Evolutionary conservation across 306 rosid species (phyloP).

Genomic region (Mimosa pudica): DNA sequence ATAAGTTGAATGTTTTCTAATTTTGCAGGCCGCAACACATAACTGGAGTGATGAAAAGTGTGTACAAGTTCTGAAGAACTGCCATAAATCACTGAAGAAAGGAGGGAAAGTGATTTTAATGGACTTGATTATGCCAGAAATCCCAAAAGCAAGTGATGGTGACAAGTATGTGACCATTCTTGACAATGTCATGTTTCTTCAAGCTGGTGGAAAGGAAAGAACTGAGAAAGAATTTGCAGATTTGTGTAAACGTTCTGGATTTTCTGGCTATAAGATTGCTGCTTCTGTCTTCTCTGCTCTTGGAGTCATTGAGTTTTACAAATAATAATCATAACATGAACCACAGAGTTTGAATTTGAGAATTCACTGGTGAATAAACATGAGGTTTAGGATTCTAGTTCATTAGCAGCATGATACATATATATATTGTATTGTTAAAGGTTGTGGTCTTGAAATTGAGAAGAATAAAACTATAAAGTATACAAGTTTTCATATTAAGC

Average conservation of each 20-base stretch:
- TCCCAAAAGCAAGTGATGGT: constrained; percentile 3
- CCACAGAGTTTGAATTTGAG: background rate
- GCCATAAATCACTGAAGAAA: constrained; percentile 8
- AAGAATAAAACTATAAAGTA: background rate
- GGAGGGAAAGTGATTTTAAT: background rate
- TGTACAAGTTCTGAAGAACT: constrained; percentile 7
- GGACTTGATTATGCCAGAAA: constrained; percentile 19
- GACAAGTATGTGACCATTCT: constrained; percentile 13
- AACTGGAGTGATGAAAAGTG: constrained; percentile 14
- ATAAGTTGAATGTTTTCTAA: background rate
- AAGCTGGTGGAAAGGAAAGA: constrained; percentile 15
- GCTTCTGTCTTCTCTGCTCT: background rate
- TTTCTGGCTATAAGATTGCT: constrained; percentile 1
- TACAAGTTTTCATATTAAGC: background rate
- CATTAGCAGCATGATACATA: background rate
- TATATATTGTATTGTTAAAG: background rate
- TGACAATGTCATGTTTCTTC: background rate
- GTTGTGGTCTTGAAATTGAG: background rate
- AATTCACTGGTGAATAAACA: background rate
- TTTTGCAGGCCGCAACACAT: background rate
- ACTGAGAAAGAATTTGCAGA: background rate
- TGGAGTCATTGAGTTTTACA: constrained; percentile 6
- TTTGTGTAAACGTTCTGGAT: background rate
- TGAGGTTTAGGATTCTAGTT: background rate
- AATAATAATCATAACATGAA: background rate